phyloP scores from a whole-genome alignment of 202 grass and related monocot genomes.

The Panicum virgatum region DNA sequence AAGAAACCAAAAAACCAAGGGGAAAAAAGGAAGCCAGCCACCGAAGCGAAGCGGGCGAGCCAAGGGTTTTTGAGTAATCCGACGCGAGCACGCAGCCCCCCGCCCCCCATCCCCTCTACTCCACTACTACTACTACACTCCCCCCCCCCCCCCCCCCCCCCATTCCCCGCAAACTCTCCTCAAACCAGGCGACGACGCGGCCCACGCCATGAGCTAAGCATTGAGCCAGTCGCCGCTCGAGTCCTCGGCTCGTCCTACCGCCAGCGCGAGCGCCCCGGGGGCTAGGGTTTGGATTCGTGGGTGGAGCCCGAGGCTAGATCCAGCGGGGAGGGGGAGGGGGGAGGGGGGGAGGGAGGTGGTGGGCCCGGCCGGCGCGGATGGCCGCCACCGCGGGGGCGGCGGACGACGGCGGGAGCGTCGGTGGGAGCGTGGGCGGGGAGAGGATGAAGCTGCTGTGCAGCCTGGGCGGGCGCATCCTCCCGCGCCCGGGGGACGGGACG shows the following conservation, averaged over 20 bases:
- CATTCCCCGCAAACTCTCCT: constrained; percentile 12
- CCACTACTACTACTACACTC: background rate
- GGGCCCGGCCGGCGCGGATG: constrained; percentile 39
- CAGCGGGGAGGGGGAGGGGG: background rate
- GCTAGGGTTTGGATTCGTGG: constrained; percentile 13
- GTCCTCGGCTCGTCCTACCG: constrained; percentile 21
- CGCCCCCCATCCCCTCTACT: background rate
- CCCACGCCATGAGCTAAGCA: constrained; percentile 24
- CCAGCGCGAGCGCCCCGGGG: background rate
- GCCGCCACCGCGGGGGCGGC: constrained; percentile 42
- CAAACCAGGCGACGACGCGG: constrained; percentile 25
- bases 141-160: background rate
- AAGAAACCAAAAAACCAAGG: background rate
- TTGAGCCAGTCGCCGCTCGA: constrained; percentile 15
- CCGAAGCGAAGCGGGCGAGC: constrained; percentile 24
- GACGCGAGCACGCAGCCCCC: constrained; percentile 8
- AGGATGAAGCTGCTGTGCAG: constrained; percentile 86
- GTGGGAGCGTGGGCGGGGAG: constrained; percentile 27
- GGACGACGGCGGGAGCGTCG: constrained; percentile 22
- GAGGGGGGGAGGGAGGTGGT: background rate
- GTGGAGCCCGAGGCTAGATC: constrained; percentile 44
- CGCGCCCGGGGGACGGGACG: constrained; percentile 77
- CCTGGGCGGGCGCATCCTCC: constrained; percentile 85
- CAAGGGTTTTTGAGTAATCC: constrained; percentile 58
- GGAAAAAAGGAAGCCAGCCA: background rate